Base-by-base conservation (phyloP, 2,329 filamentous ascomycete genomes). In the Pyrenophora graminea region DNA sequence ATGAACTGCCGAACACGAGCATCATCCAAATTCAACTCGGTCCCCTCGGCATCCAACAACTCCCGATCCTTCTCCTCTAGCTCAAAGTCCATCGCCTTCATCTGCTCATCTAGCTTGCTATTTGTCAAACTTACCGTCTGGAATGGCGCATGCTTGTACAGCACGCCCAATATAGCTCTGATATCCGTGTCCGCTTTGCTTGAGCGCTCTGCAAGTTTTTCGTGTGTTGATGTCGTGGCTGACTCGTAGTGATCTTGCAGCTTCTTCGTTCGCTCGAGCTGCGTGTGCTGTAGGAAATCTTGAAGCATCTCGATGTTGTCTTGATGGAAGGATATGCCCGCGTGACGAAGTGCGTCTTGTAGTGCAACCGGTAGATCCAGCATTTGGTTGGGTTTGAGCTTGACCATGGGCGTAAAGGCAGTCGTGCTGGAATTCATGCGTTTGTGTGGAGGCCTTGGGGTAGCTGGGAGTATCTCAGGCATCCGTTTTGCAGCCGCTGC, bases 81-180 rank as follows among this genome's bases (percentile, higher is more conserved):
- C 19, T 70, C 62, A 27, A 50, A 50, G 51, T 77, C 75, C 53
- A 77, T 61, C 12, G 53, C 53, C 21, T 70, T 69, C 48, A 78
- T 17, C 19, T 65, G 60, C 4, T 55, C 59, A 25, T 75, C 68
- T 33, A 71, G 36, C 30, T 56, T 58, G 10, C 58, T 34, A 38
- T 67, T 54, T 1, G 56, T 60, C 47, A 73, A 48, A 37, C 57
- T 55, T 27, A 72, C 61, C 19, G 59, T 49, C 37, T 62, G 55
- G 51, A 68, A 74, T 13, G 64, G 59, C 4, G 67, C 70, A 36
- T 76, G 68, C n/a, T 66, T 64, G 53, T 73, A 76, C 25, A 78
- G 55, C 4, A 70, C 71, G 15, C 63, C 57, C 17, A 74, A 45
- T 33, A 79, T 61, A 23, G 64, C 67, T n/a, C 69, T 64, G 39